Percentiles rank a stretch among this genome's conserved stretches.
Conservation (phyloP, 2,329 filamentous ascomycete genomes). For the Ceratocystis eucalypticola region DNA sequence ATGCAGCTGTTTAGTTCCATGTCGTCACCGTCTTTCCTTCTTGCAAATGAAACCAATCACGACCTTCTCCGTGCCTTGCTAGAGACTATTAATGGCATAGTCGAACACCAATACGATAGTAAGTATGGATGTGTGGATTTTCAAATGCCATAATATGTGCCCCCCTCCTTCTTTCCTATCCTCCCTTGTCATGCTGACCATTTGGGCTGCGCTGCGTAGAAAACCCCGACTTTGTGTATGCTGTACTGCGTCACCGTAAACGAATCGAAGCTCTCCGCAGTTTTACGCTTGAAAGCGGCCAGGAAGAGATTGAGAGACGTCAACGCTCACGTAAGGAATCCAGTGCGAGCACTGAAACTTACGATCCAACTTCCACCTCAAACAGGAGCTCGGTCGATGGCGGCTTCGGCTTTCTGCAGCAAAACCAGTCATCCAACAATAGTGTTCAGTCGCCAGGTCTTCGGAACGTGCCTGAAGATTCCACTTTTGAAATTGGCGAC, state of each 20-base stretch:
- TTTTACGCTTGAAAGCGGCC: constrained; percentile 83
- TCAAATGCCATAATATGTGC: not conserved
- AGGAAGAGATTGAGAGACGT: constrained; percentile 77
- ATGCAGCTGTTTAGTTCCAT: constrained; percentile 82
- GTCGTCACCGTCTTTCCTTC: constrained; percentile 81
- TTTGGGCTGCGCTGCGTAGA: constrained; percentile 31
- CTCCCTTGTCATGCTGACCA: constrained; percentile 4
- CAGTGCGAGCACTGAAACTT: constrained; percentile 35
- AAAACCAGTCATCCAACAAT: constrained; percentile 30
- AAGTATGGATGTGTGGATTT: constrained; percentile 26
- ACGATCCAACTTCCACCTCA: constrained; percentile 32
- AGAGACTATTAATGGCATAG: constrained; percentile 75
- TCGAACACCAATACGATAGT: constrained; percentile 79
- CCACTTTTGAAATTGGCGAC: constrained; percentile 77
- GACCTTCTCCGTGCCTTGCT: constrained; percentile 65
- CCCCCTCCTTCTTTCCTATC: not conserved
- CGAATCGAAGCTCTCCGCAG: constrained; percentile 72
- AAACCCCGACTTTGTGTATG: constrained; percentile 70
- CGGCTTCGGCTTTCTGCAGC: constrained; percentile 46
- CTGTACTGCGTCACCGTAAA: constrained; percentile 65
- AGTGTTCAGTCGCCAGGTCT: constrained; percentile 38
- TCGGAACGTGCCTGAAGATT: constrained; percentile 57
- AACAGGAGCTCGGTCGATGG: constrained; percentile 53
- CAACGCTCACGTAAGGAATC: constrained; percentile 56
- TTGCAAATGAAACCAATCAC: constrained; percentile 88